Percentiles rank a stretch among this genome's conserved stretches.
Evolutionary conservation across 73 alveolate genomes (phyloP).

Genomic region (Halteria grandinella): DNA sequence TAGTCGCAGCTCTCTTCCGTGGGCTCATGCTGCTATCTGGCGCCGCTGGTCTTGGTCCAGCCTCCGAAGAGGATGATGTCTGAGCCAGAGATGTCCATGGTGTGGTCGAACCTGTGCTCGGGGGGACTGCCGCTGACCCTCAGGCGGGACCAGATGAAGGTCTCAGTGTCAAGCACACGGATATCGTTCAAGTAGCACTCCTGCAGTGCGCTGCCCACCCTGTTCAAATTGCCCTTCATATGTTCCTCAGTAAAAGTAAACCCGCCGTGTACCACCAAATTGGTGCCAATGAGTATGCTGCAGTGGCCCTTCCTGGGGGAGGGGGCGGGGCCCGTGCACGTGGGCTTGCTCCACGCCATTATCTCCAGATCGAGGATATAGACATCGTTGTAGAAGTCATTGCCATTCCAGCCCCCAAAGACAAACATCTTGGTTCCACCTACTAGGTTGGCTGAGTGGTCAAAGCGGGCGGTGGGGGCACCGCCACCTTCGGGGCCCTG

Average conservation of each 20-base stretch:
- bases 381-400: constrained; percentile 94
- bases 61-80: constrained; percentile 98
- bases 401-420: constrained; percentile 99
- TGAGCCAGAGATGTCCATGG: constrained; percentile 94
- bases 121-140: constrained; percentile 99
- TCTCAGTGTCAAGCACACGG: constrained; percentile 95
- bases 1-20: constrained; percentile 92
- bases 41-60: constrained; percentile 93
- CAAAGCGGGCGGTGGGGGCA: constrained; percentile 96
- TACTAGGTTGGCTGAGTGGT: constrained; percentile 95
- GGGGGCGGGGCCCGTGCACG: constrained; percentile 97
- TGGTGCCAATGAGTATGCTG: constrained; percentile 94
- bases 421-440: constrained; percentile 96
- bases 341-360: constrained; percentile 99
- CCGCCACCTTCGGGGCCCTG: constrained; percentile 99
- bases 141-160: constrained; percentile 94
- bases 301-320: constrained; percentile 98
- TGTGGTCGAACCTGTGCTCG: constrained; percentile 95
- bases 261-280: constrained; percentile 94
- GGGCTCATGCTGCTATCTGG: constrained; percentile 83
- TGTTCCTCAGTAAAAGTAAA: constrained; percentile 86
- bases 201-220: constrained; percentile 89
- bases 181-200: constrained; percentile 96
- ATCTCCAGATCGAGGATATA: constrained; percentile 94
- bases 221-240: constrained; percentile 74